These are phyloP conservation scores for Sordariomycetes sp. DNA, from an alignment of 2,329 filamentous ascomycete species.

Conservation along the genomic window DNA sequence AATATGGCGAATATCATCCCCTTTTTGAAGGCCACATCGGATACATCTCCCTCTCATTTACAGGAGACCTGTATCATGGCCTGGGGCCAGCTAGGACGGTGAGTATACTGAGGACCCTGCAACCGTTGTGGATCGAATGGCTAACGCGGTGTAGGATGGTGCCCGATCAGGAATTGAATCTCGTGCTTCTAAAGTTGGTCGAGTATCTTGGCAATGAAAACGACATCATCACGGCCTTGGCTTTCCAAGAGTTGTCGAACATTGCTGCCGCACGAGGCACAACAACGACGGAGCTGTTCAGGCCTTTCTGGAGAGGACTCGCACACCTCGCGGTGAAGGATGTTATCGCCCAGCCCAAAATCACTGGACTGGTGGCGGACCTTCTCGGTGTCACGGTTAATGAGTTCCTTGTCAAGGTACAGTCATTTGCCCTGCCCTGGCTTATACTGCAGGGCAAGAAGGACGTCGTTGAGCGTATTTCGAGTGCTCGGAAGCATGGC, in stretches of 20 bases:
- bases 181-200: slow-evolving; percentile 70
- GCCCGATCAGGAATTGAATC: slow-evolving; percentile 70
- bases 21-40: slow-evolving; percentile 58
- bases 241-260: slow-evolving; percentile 60
- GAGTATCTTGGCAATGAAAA: slow-evolving; percentile 81
- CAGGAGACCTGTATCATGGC: slow-evolving; percentile 78
- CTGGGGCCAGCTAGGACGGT: slow-evolving; percentile 73
- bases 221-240: slow-evolving; percentile 63
- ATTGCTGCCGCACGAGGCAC: slow-evolving; percentile 53
- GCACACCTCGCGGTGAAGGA: slow-evolving; percentile 76
- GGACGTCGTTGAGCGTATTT: slow-evolving; percentile 71
- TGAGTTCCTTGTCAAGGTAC: slow-evolving; percentile 62
- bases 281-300: slow-evolving; percentile 57
- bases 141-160: slow-evolving; percentile 38
- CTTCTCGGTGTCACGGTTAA: slow-evolving; percentile 63
- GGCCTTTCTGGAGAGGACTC: slow-evolving; percentile 79
- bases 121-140: background rate
- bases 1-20: slow-evolving; percentile 41
- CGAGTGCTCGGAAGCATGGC: slow-evolving; percentile 58
- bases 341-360: slow-evolving; percentile 66
- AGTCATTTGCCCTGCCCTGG: slow-evolving; percentile 73
- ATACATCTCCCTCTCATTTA: slow-evolving; percentile 50
- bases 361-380: slow-evolving; percentile 68
- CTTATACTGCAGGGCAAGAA: slow-evolving; percentile 66
- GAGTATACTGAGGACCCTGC: slow-evolving; percentile 11